Evolutionary conservation across 2,329 filamentous ascomycete species (phyloP).

Genomic region (Ophiostoma himal-ulmi): DNA sequence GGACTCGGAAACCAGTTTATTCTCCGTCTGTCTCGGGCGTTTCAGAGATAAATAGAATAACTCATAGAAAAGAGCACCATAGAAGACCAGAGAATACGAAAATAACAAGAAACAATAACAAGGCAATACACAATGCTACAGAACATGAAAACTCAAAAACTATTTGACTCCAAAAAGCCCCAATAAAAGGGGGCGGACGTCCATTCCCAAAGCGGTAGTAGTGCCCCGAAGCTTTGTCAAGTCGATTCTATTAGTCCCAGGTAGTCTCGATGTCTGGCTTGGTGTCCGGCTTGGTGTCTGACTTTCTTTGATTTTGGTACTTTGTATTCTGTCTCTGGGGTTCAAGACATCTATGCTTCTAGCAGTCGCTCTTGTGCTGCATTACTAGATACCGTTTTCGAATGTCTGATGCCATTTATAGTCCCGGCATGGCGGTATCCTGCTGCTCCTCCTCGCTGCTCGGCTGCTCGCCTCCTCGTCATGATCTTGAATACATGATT

Average conservation of each 20-base stretch:
- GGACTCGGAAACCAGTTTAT: not conserved
- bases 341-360: no score
- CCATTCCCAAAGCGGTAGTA: conserved; percentile 10
- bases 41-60: not conserved
- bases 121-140: not conserved
- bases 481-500: not conserved
- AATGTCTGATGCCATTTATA: not conserved
- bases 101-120: not conserved
- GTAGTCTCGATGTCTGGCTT: not conserved
- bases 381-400: not conserved
- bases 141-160: not conserved
- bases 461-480: not conserved
- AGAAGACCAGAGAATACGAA: not conserved
- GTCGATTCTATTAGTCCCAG: not conserved
- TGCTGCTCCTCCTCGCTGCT: not conserved
- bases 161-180: not conserved
- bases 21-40: not conserved
- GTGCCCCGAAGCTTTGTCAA: conserved; percentile 10
- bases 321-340: not conserved
- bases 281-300: not conserved
- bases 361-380: not conserved
- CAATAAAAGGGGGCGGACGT: conserved; percentile 8
- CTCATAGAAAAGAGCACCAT: not conserved
- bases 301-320: not conserved
- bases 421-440: no score